These are phyloP conservation scores for Chaetomium olivaceum DNA, from an alignment of 2,329 filamentous ascomycete species.

Conservation along the genomic window DNA sequence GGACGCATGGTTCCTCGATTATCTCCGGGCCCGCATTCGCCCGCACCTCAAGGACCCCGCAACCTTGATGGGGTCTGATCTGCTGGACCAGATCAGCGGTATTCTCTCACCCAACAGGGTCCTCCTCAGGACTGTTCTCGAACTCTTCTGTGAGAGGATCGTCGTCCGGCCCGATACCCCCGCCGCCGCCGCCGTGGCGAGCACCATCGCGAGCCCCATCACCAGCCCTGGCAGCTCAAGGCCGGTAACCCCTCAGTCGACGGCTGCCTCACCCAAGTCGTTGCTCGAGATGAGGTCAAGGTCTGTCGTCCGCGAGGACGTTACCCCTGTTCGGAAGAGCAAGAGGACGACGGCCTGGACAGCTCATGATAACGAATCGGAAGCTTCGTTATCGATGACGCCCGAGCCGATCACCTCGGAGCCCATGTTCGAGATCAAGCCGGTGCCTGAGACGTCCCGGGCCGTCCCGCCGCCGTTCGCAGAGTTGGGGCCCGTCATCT, in stretches of 20 bases:
- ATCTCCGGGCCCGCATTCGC: constrained; percentile 32
- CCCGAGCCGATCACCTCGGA: constrained; percentile 13
- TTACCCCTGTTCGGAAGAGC: constrained; percentile 20
- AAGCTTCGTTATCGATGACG: constrained; percentile 12
- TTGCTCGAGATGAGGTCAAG: constrained; percentile 30
- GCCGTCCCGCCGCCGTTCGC: not conserved
- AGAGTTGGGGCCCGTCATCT: constrained; percentile 19
- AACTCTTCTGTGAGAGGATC: constrained; percentile 34
- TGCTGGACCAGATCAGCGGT: constrained; percentile 33
- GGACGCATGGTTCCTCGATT: constrained; percentile 34
- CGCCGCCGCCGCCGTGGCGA: constrained; percentile 10
- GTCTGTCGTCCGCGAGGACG: constrained; percentile 24
- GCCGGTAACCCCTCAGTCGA: constrained; percentile 23
- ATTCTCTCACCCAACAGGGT: constrained; percentile 33
- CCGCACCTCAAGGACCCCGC: constrained; percentile 33
- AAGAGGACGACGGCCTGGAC: constrained; percentile 24
- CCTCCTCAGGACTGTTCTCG: constrained; percentile 33
- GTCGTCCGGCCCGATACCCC: constrained; percentile 17
- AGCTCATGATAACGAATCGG: constrained; percentile 24
- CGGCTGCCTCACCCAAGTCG: constrained; percentile 22
- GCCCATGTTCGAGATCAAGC: constrained; percentile 14
- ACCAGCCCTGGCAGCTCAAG: constrained; percentile 25
- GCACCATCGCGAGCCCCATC: constrained; percentile 21
- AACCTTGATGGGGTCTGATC: constrained; percentile 28
- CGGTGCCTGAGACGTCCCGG: not conserved